Conservation (phyloP, 495 filamentous ascomycete genomes). For the Tuber brumale region DNA sequence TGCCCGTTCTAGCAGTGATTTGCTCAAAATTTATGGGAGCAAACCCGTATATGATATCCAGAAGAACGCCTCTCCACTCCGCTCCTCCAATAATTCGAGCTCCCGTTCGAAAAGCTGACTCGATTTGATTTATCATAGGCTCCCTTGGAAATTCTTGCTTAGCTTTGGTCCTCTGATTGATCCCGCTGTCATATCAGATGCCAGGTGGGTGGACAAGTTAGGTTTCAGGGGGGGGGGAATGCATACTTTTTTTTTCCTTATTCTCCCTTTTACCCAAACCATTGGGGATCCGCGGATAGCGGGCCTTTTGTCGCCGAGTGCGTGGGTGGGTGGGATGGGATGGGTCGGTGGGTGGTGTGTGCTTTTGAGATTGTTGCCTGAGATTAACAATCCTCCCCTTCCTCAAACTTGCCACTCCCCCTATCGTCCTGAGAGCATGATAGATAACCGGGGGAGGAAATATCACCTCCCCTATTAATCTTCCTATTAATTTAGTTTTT, state of each 20-base stretch:
- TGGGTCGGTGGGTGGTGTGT: background rate
- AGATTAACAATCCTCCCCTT: background rate
- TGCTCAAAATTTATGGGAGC: background rate
- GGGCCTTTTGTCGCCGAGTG: conserved; percentile 1
- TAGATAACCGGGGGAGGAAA: background rate
- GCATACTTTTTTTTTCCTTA: background rate
- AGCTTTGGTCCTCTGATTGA: background rate
- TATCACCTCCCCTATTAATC: conserved; percentile 2
- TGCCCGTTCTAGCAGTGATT: background rate
- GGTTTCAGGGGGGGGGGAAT: background rate
- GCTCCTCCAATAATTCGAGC: background rate
- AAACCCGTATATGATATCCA: background rate
- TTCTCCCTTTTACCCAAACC: background rate
- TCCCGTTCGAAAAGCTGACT: background rate
- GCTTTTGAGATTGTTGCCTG: conserved; percentile 1
- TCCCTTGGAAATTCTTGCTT: background rate
- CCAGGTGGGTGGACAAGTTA: background rate
- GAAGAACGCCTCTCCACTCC: background rate
- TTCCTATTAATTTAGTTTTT: background rate
- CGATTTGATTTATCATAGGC: background rate
- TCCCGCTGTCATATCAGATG: background rate
- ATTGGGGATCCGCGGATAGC: background rate
- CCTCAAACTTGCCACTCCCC: background rate
- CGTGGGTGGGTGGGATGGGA: background rate
- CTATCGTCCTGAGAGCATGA: background rate